Conservation (phyloP, 371 early-diverging fungal species). For the Mortierella polycephala region DNA sequence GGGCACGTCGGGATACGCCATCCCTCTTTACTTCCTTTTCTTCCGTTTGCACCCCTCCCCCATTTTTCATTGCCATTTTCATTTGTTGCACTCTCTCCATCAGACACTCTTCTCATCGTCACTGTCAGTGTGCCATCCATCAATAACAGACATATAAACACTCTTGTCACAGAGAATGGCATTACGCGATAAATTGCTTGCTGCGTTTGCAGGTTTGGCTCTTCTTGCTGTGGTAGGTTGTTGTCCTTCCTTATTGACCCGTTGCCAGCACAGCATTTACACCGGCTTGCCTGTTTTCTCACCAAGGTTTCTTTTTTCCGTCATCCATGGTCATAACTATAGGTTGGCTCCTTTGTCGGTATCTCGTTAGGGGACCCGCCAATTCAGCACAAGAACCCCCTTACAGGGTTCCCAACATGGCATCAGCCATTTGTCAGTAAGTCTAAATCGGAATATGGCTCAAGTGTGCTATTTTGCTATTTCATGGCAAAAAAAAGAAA, state of each 20-base stretch:
- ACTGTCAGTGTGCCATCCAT: neutral
- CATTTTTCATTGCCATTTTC: neutral
- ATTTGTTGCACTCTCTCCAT: neutral
- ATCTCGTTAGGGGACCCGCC: slow-evolving; percentile 30
- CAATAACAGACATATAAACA: neutral
- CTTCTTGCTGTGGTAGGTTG: slow-evolving; percentile 13
- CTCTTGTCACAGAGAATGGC: neutral
- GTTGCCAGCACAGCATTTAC: no score
- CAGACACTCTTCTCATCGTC: neutral
- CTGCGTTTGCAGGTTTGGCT: slow-evolving; percentile 3
- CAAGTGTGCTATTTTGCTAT: neutral
- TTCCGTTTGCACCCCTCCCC: neutral
- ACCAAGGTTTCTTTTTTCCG: neutral
- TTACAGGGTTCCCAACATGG: slow-evolving; percentile 54
- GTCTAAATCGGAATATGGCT: neutral
- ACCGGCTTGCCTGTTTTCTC: no score
- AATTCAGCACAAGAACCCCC: slow-evolving; percentile 35
- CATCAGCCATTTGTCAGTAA: slow-evolving; percentile 36
- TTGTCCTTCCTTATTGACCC: no score
- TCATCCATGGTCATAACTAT: neutral
- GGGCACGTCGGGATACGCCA: neutral
- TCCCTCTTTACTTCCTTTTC: slow-evolving; percentile 2
- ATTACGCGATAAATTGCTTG: slow-evolving; percentile 15
- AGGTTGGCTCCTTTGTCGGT: slow-evolving; percentile 30
- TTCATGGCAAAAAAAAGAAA: neutral